Evolutionary conservation across 176 grass and related monocot genomes (phyloP).

Genomic region (Hordeum vulgare): MorexV3_pseudomolecules_assembly NC_058522.1:403805997-403806496

Average conservation of each 20-base stretch:
- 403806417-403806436: constrained; percentile 5
- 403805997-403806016: constrained; percentile 23
- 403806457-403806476: background rate
- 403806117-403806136: constrained; percentile 77
- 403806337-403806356: constrained; percentile 17
- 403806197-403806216: constrained; percentile 88
- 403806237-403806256: background rate
- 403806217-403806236: constrained; percentile 28
- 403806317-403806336: constrained; percentile 32
- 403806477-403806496: background rate
- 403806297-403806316: constrained; percentile 9
- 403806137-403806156: constrained; percentile 62
- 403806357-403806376: constrained; percentile 27
- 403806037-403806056: constrained; percentile 38
- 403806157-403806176: constrained; percentile 68
- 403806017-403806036: constrained; percentile 43
- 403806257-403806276: constrained; percentile 22
- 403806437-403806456: background rate
- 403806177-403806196: constrained; percentile 56
- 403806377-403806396: constrained; percentile 10
- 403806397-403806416: constrained; percentile 39
- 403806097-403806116: constrained; percentile 44
- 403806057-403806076: constrained; percentile 30
- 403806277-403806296: constrained; percentile 6
- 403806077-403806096: constrained; percentile 28